Percentiles rank a stretch among this genome's conserved stretches.
Conservation (phyloP, 306 rosid species). For the Fagus sylvatica region DNA sequence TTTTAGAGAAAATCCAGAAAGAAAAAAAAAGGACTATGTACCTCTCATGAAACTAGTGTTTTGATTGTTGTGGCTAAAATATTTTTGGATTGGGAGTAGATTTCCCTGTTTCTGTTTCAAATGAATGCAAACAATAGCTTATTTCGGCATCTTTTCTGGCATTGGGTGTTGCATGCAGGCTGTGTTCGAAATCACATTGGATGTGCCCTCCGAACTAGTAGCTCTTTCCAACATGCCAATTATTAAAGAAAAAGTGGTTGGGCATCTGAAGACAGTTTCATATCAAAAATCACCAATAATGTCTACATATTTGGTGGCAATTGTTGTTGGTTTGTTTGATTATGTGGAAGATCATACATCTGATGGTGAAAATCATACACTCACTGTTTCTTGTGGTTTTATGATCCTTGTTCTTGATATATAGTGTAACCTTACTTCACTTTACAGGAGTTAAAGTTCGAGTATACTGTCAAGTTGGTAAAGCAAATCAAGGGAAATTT, state of each 20-base stretch:
- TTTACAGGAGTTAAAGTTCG: slow-evolving; percentile 82
- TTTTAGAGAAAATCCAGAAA: background rate
- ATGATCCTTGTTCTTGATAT: background rate
- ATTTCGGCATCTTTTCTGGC: background rate
- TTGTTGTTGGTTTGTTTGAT: slow-evolving; percentile 90
- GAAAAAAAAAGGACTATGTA: background rate
- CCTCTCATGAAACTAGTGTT: background rate
- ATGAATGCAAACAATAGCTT: background rate
- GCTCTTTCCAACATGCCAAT: slow-evolving; percentile 96
- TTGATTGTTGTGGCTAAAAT: background rate
- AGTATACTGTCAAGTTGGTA: slow-evolving; percentile 88
- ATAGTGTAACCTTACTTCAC: slow-evolving; percentile 52
- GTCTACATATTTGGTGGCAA: slow-evolving; percentile 93
- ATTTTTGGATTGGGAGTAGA: background rate
- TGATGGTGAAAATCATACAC: slow-evolving; percentile 55
- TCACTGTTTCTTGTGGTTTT: slow-evolving; percentile 12
- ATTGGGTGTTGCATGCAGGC: slow-evolving; percentile 58
- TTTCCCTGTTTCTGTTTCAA: background rate
- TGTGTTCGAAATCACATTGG: slow-evolving; percentile 76
- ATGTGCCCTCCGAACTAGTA: slow-evolving; percentile 68
- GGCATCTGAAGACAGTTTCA: slow-evolving; percentile 62
- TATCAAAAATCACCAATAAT: slow-evolving; percentile 81
- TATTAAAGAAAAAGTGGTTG: slow-evolving; percentile 58
- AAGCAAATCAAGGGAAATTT: slow-evolving; percentile 82
- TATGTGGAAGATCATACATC: slow-evolving; percentile 82